phyloP scores from a whole-genome alignment of 2,329 filamentous ascomycete genomes.

The Neopestalotiopsis rosae region DNA sequence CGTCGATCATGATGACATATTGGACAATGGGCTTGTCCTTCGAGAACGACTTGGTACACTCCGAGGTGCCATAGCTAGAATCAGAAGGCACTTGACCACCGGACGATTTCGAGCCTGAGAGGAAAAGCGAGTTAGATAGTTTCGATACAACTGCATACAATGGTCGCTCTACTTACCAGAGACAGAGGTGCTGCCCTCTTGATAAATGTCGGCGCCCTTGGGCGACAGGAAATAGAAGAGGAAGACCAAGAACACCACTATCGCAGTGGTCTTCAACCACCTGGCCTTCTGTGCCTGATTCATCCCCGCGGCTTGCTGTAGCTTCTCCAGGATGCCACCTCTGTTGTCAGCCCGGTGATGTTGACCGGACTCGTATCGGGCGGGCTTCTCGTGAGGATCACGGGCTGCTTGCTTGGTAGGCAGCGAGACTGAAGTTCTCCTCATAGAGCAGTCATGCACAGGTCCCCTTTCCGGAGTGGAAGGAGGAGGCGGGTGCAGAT shows the following conservation, averaged over 20 bases:
- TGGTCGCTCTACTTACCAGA: not conserved
- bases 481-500: constrained; percentile 6
- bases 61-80: constrained; percentile 68
- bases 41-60: constrained; percentile 83
- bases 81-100: constrained; percentile 63
- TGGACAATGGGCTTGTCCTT: constrained; percentile 93
- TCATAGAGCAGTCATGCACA: constrained; percentile 49
- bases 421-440: constrained; percentile 69
- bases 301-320: constrained; percentile 61
- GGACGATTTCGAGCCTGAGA: constrained; percentile 25
- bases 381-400: constrained; percentile 71
- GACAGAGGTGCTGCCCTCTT: constrained; percentile 47
- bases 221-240: constrained; percentile 70
- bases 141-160: not conserved
- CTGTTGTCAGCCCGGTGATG: constrained; percentile 41
- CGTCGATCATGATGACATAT: constrained; percentile 98
- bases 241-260: constrained; percentile 63
- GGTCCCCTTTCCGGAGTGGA: constrained; percentile 6
- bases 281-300: constrained; percentile 69
- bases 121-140: not conserved
- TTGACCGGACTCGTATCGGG: constrained; percentile 56
- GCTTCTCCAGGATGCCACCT: constrained; percentile 55
- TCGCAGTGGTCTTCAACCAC: constrained; percentile 69
- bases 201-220: constrained; percentile 59
- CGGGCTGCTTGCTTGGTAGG: constrained; percentile 63